Conservation (phyloP, 2,329 filamentous ascomycete species). For the Fusarium scirpi region DNA sequence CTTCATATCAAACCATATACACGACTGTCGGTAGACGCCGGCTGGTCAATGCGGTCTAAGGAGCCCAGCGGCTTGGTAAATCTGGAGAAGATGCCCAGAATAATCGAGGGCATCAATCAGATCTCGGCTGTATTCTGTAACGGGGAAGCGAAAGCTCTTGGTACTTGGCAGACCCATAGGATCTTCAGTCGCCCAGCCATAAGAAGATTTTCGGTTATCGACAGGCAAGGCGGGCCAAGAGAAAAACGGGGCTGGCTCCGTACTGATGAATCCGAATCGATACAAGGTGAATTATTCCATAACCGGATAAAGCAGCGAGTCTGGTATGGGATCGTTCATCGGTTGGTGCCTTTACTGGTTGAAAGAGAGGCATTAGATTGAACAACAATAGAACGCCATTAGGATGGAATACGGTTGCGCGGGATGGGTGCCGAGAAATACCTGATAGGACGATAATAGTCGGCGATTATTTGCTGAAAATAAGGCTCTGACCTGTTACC, state of each 20-base stretch:
- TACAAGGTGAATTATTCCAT: background rate
- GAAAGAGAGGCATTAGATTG: background rate
- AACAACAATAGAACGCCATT: slow-evolving; percentile 7
- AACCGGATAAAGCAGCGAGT: slow-evolving; percentile 3
- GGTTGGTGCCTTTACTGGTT: background rate
- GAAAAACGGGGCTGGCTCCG: background rate
- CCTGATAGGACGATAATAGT: slow-evolving; percentile 6
- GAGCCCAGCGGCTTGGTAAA: slow-evolving; percentile 14
- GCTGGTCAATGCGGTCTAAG: background rate
- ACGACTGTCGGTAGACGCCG: slow-evolving; percentile 5
- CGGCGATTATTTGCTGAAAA: slow-evolving; percentile 24
- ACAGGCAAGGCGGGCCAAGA: slow-evolving; percentile 3
- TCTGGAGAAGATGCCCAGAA: slow-evolving; percentile 21
- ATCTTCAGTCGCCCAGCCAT: slow-evolving; percentile 8
- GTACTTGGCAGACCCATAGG: slow-evolving; percentile 13
- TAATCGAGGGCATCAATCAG: slow-evolving; percentile 7
- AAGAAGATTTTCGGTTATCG: slow-evolving; percentile 25
- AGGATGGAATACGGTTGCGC: slow-evolving; percentile 33
- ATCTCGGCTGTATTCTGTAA: slow-evolving; percentile 2
- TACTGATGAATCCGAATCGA: background rate
- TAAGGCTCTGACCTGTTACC: background rate
- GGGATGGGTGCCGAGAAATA: slow-evolving; percentile 39
- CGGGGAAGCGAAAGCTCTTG: slow-evolving; percentile 19
- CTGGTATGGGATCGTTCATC: background rate
- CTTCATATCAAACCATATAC: background rate